Base-by-base conservation (phyloP, 148 eudicot species). In the Gaultheria prostrata region DNA sequence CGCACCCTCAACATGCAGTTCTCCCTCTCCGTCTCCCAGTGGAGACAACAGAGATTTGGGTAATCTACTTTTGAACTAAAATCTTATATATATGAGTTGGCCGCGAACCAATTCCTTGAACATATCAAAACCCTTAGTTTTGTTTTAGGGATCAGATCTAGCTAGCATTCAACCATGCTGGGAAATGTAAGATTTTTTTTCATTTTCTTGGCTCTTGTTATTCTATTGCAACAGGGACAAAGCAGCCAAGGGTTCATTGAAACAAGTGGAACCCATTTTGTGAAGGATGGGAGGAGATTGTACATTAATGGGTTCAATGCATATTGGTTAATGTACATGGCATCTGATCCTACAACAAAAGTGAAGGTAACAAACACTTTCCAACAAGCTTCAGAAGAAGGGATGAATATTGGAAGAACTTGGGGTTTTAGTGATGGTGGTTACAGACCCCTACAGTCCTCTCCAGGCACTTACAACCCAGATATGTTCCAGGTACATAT, bases 341-440 rank as follows among this genome's bases (percentile, higher is more conserved):
- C 87, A 12, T 30, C 87, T 8, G 85, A 86, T 17, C 65, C 79
- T 1, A 7, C 63, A 17, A 78, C 82, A 0, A 78, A 17, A 33
- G 48, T 0, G 3, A 81, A 71, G 67, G 90, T 88, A 1, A 30
- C 85, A 0, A 77, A 46, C 10, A 82, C 83, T 20, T 56, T 84
- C 73, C 61, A 46, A 17, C 84, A 88, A 65, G 90, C 90, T 50
- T 83, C 90, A 1, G 74, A 76, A n/a, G 17, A 82, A 8, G 89
- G 87, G 15, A 80, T 89, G 83, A 87, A 87, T 26, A 81, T 89
- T 11, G 84, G 82, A 1, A 86, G 91, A 45, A 89, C 87, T 51
- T 89, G 91, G 91, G 91, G 87, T 77, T 86, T 86, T 28, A 83
- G 84, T 59, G 91, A 89, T 61, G 91, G 89, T 13, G 49, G 21